phyloP scores from a whole-genome alignment of 2,329 filamentous ascomycete genomes.

The Penicillium sp. region DNA sequence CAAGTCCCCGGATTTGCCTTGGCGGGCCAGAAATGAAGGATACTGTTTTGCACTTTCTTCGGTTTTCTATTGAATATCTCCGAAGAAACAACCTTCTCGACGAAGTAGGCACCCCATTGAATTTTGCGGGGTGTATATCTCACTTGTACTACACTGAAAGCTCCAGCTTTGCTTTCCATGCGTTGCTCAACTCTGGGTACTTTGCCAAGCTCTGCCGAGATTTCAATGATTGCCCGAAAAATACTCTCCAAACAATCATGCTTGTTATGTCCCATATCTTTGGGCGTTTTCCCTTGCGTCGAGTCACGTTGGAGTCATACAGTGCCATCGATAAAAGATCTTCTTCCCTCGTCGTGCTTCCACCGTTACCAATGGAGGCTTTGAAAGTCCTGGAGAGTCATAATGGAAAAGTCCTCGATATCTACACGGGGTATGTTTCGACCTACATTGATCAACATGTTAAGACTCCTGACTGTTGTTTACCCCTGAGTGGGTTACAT shows the following conservation, averaged over 20 bases:
- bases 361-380: conserved; percentile 63
- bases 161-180: conserved; percentile 75
- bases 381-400: conserved; percentile 62
- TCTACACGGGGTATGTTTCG: conserved; percentile 70
- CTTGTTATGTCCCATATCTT: conserved; percentile 74
- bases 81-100: conserved; percentile 70
- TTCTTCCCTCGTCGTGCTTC: conserved; percentile 41
- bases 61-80: conserved; percentile 81
- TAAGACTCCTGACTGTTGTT: conserved; percentile 53
- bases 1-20: conserved; percentile 71
- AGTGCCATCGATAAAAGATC: conserved; percentile 58
- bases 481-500: conserved; percentile 63
- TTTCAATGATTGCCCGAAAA: conserved; percentile 55
- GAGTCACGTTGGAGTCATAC: conserved; percentile 42
- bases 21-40: conserved; percentile 70
- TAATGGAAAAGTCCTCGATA: conserved; percentile 67
- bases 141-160: conserved; percentile 80
- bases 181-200: conserved; percentile 71
- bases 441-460: conserved; percentile 71
- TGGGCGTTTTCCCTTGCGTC: conserved; percentile 56
- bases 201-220: conserved; percentile 67
- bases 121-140: conserved; percentile 71
- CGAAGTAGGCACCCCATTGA: conserved; percentile 64
- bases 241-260: conserved; percentile 64
- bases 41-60: conserved; percentile 73